Percentiles rank a stretch among this genome's conserved stretches.
phyloP scores from a whole-genome alignment of 352 stramenopile genomes.

The Globisporangium viniferum region DNA sequence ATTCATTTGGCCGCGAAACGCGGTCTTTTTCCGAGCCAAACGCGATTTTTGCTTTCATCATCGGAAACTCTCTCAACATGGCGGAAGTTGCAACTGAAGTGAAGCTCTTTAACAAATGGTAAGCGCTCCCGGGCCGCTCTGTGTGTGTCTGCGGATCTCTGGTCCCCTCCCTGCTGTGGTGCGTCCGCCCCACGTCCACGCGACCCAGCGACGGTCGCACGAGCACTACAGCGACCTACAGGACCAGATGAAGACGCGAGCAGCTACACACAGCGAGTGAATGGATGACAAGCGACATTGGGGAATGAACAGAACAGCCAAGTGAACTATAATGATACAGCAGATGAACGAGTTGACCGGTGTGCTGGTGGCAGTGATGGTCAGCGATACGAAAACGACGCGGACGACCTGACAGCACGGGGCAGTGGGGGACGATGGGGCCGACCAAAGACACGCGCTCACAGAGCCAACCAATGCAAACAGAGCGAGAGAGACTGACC shows the following conservation, averaged over 20 bases:
- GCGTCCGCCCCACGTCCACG: neutral
- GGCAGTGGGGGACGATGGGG: neutral
- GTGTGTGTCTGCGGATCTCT: neutral
- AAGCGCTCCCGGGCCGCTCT: slow-evolving; percentile 25
- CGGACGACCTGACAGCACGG: neutral
- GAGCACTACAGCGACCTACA: neutral
- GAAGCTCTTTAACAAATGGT: slow-evolving; percentile 96
- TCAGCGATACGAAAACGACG: neutral
- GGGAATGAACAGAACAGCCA: neutral
- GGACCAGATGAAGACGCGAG: neutral
- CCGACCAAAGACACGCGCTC: neutral
- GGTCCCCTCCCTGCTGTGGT: neutral
- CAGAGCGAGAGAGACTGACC: slow-evolving; percentile 18
- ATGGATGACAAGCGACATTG: neutral
- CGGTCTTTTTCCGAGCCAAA: slow-evolving; percentile 15
- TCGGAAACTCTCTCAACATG: slow-evolving; percentile 90
- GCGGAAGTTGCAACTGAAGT: slow-evolving; percentile 92
- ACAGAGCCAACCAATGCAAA: neutral
- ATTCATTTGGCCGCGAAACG: slow-evolving; percentile 67
- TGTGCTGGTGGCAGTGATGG: neutral
- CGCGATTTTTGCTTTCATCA: slow-evolving; percentile 59
- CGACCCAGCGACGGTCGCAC: neutral
- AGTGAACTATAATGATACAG: neutral
- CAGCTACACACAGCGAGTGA: neutral
- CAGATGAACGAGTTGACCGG: neutral